A percentile compares a stretch with the other conserved stretches of the same genome.
These are phyloP conservation scores for Pharus latifolius DNA, from an alignment of 176 grass and related monocot species.

Conservation along the genomic window DNA sequence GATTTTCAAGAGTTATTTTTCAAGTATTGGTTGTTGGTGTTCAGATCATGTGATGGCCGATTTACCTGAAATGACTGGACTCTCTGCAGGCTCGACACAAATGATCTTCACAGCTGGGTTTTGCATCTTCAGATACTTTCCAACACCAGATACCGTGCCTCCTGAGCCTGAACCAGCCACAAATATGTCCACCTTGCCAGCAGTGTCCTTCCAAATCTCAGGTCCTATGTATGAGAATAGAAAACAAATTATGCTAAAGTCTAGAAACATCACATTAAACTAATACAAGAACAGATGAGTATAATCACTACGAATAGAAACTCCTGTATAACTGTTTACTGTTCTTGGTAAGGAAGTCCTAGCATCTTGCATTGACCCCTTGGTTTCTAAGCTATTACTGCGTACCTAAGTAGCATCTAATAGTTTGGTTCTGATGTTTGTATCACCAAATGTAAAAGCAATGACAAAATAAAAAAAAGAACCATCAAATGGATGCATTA, in stretches of 20 bases:
- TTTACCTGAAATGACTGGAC: slow-evolving; percentile 57
- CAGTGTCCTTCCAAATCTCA: slow-evolving; percentile 65
- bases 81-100: slow-evolving; percentile 78
- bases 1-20: background rate
- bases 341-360: background rate
- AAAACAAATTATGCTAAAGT: background rate
- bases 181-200: slow-evolving; percentile 50
- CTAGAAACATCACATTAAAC: too few species aligned
- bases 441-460: background rate
- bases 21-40: background rate
- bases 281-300: too few species aligned
- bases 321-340: background rate
- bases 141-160: slow-evolving; percentile 52
- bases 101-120: slow-evolving; percentile 58
- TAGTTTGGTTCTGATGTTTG: background rate
- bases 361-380: background rate
- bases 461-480: too few species aligned
- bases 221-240: slow-evolving; percentile 16
- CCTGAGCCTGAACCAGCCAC: slow-evolving; percentile 53
- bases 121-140: slow-evolving; percentile 73
- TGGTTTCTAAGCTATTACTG: background rate
- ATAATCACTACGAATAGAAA: background rate
- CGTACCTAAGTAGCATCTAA: background rate
- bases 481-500: background rate
- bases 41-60: background rate